Evolutionary conservation across 2,329 filamentous ascomycete species (phyloP).

Genomic region (Ophiosphaerella narmari): DNA sequence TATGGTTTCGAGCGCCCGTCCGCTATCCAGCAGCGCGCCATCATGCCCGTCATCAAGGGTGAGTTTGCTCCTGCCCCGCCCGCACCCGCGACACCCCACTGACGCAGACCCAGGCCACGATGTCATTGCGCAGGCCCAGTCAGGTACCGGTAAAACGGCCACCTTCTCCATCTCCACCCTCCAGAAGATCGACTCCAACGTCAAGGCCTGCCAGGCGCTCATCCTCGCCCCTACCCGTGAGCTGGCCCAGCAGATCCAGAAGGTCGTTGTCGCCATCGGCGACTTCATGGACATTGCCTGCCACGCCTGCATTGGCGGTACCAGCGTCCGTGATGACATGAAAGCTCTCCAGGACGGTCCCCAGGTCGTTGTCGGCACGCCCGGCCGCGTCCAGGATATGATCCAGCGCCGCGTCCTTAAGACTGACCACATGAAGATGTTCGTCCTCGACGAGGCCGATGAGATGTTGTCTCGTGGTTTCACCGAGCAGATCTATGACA

Average conservation of each 20-base stretch:
- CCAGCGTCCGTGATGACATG: slow-evolving; percentile 98
- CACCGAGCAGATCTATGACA: slow-evolving; percentile 99
- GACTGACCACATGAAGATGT: slow-evolving; percentile 99
- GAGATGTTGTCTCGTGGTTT: slow-evolving; percentile 99
- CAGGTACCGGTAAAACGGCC: slow-evolving; percentile 98
- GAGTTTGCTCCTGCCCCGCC: slow-evolving; percentile 45
- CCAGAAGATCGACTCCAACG: slow-evolving; percentile 93
- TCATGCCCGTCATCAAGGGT: slow-evolving; percentile 99
- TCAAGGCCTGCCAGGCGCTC: slow-evolving; percentile 97
- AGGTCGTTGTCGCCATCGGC: slow-evolving; percentile 97
- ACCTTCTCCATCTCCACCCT: slow-evolving; percentile 99
- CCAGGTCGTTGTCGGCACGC: slow-evolving; percentile 96
- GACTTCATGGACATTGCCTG: slow-evolving; percentile 99
- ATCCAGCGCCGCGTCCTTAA: slow-evolving; percentile 97
- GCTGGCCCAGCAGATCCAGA: slow-evolving; percentile 98
- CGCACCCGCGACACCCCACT: slow-evolving; percentile 16
- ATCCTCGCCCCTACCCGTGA: slow-evolving; percentile 98
- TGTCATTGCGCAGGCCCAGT: slow-evolving; percentile 99
- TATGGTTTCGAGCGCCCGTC: slow-evolving; percentile 99
- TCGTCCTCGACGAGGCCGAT: slow-evolving; percentile 98
- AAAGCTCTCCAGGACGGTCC: slow-evolving; percentile 94
- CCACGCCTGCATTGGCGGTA: slow-evolving; percentile 99
- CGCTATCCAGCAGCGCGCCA: slow-evolving; percentile 99
- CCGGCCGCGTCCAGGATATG: slow-evolving; percentile 99
- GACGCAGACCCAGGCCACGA: slow-evolving; percentile 69